Evolutionary conservation across 805 yeast species (phyloP), one percentile per base, ranked within the genome.

Genomic region (Yamadazyma sp.): DNA sequence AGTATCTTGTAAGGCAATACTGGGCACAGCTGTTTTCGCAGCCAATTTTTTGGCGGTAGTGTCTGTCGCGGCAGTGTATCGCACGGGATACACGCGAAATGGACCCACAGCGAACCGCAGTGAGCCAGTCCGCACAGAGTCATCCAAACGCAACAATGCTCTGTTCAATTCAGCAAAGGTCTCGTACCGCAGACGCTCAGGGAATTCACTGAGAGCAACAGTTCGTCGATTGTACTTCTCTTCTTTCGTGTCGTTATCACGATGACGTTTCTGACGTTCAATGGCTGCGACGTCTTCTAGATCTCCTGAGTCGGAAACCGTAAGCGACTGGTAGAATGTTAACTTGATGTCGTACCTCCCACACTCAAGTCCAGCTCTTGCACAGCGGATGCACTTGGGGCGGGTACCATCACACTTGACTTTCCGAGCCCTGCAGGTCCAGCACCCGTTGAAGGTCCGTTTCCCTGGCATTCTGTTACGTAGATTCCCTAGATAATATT

Each of bases 351-450:
- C 71, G 49, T 75, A 77, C 0, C 82, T 81, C 12, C 57, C 62
- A 57, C 82, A 77, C 7, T 55, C 54, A 4, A 68, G 39, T 3
- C 64, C 62, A 3, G 78, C 70, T 44, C 65, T 71, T 27, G 41
- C 48, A 54, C 82, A 77, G 37, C 80, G 59, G 21, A 47, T 32
- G 48, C 82, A 77, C 12, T 41, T 44, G 2, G 81, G 81, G 37
- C 60, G 59, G 3, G 54, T 44, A 9, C 70, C 62, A 49, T 75
- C 81, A 54, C 82, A 77, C 50, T 74, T 74, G 46, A 76, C 73
- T 45, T 74, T 75, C 17, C 80, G 57, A 15, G 58, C 50, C 25
- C 82, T 59, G 46, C 82, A 77, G 5, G 81, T 77, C 64, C 75
- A 72, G 53, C 82, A 77, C 3, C 82, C 82, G 30, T 69, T 60